Percentiles rank a stretch among this genome's conserved stretches.
Conservation (phyloP, 257 asterid genomes). For the Salvia splendens region DNA sequence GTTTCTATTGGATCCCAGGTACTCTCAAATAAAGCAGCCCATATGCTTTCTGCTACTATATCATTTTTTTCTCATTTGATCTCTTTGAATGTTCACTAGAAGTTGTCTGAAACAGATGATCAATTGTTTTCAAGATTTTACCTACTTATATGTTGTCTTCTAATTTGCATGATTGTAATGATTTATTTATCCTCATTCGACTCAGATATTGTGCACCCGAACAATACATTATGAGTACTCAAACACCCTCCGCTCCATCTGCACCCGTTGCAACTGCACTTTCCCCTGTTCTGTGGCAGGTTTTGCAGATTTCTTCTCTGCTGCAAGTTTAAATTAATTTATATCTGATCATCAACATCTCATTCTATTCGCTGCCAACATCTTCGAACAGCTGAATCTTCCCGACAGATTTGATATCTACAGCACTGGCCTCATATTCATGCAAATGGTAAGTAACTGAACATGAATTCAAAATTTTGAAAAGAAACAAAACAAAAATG, state of each 20-base stretch:
- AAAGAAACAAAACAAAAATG: background rate
- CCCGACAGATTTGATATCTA: constrained; percentile 95
- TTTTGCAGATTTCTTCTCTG: constrained; percentile 33
- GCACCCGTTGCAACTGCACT: constrained; percentile 95
- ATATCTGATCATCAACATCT: constrained; percentile 5
- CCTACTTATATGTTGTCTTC: background rate
- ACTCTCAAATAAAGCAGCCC: constrained; percentile 1
- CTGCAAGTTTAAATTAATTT: background rate
- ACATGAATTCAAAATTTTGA: background rate
- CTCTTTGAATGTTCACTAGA: background rate
- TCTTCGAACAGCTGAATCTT: constrained; percentile 68
- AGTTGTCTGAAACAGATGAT: background rate
- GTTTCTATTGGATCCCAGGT: constrained; percentile 96
- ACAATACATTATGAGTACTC: constrained; percentile 98
- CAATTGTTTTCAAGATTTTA: background rate
- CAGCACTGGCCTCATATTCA: constrained; percentile 79
- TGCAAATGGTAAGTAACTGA: constrained; percentile 74
- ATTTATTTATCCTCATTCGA: background rate
- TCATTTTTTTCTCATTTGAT: background rate
- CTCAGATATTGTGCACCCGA: constrained; percentile 97
- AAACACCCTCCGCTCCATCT: constrained; percentile 97
- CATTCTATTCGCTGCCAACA: constrained; percentile 17
- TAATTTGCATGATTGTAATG: background rate
- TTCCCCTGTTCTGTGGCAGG: constrained; percentile 99
- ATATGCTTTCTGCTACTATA: no score